A percentile compares a stretch with the other conserved stretches of the same genome.
phyloP scores from a whole-genome alignment of 2,329 filamentous ascomycete genomes.

The Gaeumannomyces tritici region DNA sequence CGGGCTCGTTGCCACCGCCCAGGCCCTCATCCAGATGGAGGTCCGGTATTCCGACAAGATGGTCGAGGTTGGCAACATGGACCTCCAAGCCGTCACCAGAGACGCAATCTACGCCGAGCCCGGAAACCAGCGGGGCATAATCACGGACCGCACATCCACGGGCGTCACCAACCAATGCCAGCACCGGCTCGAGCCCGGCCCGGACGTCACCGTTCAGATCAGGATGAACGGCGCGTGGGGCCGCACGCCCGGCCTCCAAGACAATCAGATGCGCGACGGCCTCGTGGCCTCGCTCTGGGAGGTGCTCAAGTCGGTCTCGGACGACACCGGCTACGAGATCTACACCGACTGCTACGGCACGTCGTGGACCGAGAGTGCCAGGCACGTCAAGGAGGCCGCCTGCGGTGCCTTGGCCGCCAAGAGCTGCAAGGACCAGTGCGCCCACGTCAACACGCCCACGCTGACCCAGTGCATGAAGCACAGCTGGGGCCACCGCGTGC shows the following conservation, averaged over 20 bases:
- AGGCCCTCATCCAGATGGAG: neutral
- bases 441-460: neutral
- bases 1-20: neutral
- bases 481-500: neutral
- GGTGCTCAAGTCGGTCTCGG: slow-evolving; percentile 1
- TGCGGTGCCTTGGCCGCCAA: neutral
- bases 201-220: neutral
- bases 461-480: neutral
- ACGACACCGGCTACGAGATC: neutral
- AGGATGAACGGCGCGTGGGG: neutral
- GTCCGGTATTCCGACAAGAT: slow-evolving; percentile 1
- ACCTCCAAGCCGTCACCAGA: neutral
- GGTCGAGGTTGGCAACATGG: slow-evolving; percentile 2
- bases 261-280: neutral
- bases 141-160: neutral
- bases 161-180: neutral
- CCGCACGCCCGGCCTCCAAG: neutral
- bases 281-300: neutral
- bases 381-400: neutral
- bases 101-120: slow-evolving; percentile 1
- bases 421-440: neutral
- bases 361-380: neutral
- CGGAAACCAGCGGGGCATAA: neutral
- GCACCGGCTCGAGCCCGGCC: no score
- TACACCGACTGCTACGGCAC: neutral